Evolutionary conservation across 2,329 filamentous ascomycete species (phyloP), one percentile per base, ranked within the genome.

Genomic region (Beauveria brongniartii): DNA sequence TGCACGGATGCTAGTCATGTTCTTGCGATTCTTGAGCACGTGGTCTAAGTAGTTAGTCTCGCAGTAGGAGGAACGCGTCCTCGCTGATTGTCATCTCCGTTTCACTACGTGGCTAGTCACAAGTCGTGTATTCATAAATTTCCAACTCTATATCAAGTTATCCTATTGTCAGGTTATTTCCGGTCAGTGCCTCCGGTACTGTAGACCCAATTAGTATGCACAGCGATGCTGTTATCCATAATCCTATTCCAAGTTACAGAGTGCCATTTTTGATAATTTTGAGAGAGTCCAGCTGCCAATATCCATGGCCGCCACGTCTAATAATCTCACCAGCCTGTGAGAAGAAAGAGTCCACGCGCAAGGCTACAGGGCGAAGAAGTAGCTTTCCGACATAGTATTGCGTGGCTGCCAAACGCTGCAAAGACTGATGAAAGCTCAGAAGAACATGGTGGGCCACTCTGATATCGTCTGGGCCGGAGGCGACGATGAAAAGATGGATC

Each of bases 401-500:
- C 3, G 69, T 70, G 10, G 63, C 61, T 1, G 70, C 69, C 0
- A 77, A 69, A 10, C 69, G 68, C 59, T 76, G 71, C 14, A 77
- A 61, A 0, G 72, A 71, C 24, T 69, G 68, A 22, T 75, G 73
- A n/a, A 75, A 76, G 20, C 65, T 69, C 41, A 73, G 68, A 20
- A 77, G 62, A 1, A 76, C 63, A n/a, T 69, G 67, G 51, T 75
- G 76, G 0, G 74, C 71, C 1, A 67, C 65, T 24, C 69, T 69
- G 4, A 75, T 69, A 53, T 77, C 70, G 3, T 63, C 61, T 3
- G 66, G 66, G 8, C 72, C 70, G 0, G 75, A 72, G 0, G 77
- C 76, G 4, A 78, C 68, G 1, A 80, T 69, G 53, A 80, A 80
- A 0, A 80, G 70, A 62, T 78, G 78, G 28, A 80, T 77, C 53